Evolutionary conservation across 805 yeast genomes (phyloP).

Genomic region (Yamadazyma ubonensis): DNA sequence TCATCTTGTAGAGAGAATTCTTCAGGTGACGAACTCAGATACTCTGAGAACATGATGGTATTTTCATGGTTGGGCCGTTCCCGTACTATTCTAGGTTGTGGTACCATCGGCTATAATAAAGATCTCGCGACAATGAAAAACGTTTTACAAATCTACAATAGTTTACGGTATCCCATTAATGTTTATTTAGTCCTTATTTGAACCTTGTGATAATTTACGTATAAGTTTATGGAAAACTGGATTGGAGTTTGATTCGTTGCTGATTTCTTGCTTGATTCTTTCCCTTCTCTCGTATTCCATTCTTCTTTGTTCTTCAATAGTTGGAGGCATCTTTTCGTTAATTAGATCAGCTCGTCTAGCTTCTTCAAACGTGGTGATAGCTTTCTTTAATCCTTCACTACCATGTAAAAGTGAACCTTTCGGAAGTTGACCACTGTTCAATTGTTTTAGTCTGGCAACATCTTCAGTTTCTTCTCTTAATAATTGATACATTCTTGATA

Average conservation of each 20-base stretch:
- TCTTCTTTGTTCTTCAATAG: slow-evolving; percentile 52
- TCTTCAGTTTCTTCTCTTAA: slow-evolving; percentile 85
- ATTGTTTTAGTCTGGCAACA: slow-evolving; percentile 72
- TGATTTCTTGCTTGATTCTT: slow-evolving; percentile 37
- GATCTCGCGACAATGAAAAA: slow-evolving; percentile 2
- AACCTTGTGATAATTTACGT: slow-evolving; percentile 31
- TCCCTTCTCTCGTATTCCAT: slow-evolving; percentile 47
- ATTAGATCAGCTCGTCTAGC: slow-evolving; percentile 76
- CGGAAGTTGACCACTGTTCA: slow-evolving; percentile 77
- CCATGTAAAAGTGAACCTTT: slow-evolving; percentile 85
- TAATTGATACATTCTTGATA: slow-evolving; percentile 87
- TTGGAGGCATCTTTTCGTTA: slow-evolving; percentile 90
- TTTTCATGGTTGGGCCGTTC: slow-evolving; percentile 41
- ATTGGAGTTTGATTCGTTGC: slow-evolving; percentile 22
- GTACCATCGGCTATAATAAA: slow-evolving; percentile 3
- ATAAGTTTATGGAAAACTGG: slow-evolving; percentile 42
- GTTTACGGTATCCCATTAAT: background rate
- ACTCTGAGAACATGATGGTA: slow-evolving; percentile 33
- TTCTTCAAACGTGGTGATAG: slow-evolving; percentile 73
- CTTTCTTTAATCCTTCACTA: slow-evolving; percentile 68
- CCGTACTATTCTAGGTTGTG: slow-evolving; percentile 8
- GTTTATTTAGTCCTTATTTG: background rate
- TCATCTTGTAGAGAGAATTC: slow-evolving; percentile 32
- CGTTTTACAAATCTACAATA: background rate
- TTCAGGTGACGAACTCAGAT: slow-evolving; percentile 40